Evolutionary conservation across 2,329 filamentous ascomycete species (phyloP).

Genomic region (Fusarium sp.): DNA sequence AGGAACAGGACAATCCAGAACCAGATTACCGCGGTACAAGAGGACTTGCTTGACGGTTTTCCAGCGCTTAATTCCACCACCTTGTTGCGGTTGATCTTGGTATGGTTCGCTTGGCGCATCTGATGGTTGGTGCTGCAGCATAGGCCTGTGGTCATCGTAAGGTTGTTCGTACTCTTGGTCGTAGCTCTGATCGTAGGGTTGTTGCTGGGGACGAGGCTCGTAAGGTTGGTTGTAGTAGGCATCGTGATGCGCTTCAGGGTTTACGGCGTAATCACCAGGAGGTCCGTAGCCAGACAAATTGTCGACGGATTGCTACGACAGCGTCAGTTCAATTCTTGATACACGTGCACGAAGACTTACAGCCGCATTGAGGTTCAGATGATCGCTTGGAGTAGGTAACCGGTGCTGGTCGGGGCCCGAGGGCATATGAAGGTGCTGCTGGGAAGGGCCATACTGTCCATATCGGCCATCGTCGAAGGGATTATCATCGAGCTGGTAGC

Average conservation of each 20-base stretch:
- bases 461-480: slow-evolving; percentile 76
- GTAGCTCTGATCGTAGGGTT: slow-evolving; percentile 80
- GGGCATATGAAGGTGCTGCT: slow-evolving; percentile 45
- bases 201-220: slow-evolving; percentile 13
- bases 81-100: slow-evolving; percentile 55
- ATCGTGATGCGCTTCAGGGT: slow-evolving; percentile 76
- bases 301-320: slow-evolving; percentile 60
- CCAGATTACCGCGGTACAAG: slow-evolving; percentile 94
- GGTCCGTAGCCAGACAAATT: slow-evolving; percentile 59
- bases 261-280: slow-evolving; percentile 74
- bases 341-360: slow-evolving; percentile 60
- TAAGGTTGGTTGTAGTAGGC: slow-evolving; percentile 26
- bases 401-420: slow-evolving; percentile 45
- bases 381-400: slow-evolving; percentile 73
- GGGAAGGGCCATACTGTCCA: slow-evolving; percentile 48
- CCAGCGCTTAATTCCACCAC: slow-evolving; percentile 77
- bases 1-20: slow-evolving; percentile 95
- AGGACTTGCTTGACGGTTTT: slow-evolving; percentile 99
- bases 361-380: slow-evolving; percentile 84
- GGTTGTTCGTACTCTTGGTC: slow-evolving; percentile 71
- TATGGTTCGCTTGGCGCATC: slow-evolving; percentile 55
- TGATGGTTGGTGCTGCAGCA: slow-evolving; percentile 72
- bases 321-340: slow-evolving; percentile 9
- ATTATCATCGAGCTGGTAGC: slow-evolving; percentile 85
- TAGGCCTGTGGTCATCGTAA: slow-evolving; percentile 79